These are phyloP conservation scores for Pichia terricola DNA, from an alignment of 1,139 yeast species.

Conservation along the genomic window DNA sequence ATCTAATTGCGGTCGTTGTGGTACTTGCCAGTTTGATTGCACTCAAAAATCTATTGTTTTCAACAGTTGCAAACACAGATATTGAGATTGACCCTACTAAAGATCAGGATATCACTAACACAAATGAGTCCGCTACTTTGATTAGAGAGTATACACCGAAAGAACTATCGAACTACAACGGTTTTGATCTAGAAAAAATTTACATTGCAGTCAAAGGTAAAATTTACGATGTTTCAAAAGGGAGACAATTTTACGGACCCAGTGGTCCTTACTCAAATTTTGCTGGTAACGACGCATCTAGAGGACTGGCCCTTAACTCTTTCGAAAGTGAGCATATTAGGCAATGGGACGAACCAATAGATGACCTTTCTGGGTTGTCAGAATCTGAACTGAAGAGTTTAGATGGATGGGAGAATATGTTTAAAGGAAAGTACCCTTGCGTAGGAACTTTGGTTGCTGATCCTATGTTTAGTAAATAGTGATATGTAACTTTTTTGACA, in stretches of 20 bases:
- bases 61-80: conserved; percentile 11
- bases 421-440: conserved; percentile 64
- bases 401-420: conserved; percentile 80
- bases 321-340: conserved; percentile 56
- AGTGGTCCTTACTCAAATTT: conserved; percentile 93
- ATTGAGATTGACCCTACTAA: conserved; percentile 14
- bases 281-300: conserved; percentile 94
- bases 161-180: conserved; percentile 67
- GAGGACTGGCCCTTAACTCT: conserved; percentile 87
- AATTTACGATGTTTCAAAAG: conserved; percentile 77
- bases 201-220: conserved; percentile 77
- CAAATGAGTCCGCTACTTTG: conserved; percentile 48
- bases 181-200: conserved; percentile 67
- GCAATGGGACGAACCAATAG: conserved; percentile 63
- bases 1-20: conserved; percentile 10
- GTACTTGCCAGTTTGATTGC: conserved; percentile 7
- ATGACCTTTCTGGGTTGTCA: conserved; percentile 51
- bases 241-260: conserved; percentile 88
- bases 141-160: conserved; percentile 76
- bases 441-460: conserved; percentile 47
- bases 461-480: conserved; percentile 7
- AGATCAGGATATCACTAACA: conserved; percentile 3
- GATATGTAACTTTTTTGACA: not conserved
- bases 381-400: conserved; percentile 58
- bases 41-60: conserved; percentile 11